These are phyloP conservation scores for Pleurotus tuoliensis DNA, from an alignment of 768 basidiomycete genomes.

Conservation along the genomic window DNA sequence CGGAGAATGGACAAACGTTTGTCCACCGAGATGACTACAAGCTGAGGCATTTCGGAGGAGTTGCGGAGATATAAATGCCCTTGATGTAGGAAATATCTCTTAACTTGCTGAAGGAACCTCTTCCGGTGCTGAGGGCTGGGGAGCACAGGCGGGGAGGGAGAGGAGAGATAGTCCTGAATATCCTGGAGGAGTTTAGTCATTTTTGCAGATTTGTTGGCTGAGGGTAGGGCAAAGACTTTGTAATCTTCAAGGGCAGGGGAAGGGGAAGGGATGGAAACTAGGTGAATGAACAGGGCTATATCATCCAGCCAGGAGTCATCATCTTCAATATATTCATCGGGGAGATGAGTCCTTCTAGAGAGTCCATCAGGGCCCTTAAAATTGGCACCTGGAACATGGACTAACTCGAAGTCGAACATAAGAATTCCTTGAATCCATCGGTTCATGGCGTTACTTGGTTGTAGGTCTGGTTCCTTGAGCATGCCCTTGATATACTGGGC, in stretches of 20 bases:
- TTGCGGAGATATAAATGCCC: constrained; percentile 13
- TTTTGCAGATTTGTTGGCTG: background rate
- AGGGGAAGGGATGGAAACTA: background rate
- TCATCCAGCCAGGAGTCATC: constrained; percentile 21
- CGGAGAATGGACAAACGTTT: constrained; percentile 8
- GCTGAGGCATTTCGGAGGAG: background rate
- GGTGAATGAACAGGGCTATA: background rate
- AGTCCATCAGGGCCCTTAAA: constrained; percentile 31
- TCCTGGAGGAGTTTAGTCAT: background rate
- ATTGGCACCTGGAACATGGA: constrained; percentile 26
- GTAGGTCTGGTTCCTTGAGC: constrained; percentile 28
- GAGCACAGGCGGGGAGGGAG: constrained; percentile 6
- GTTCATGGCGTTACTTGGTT: constrained; percentile 26
- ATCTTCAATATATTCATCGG: constrained; percentile 16
- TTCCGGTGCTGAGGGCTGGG: background rate
- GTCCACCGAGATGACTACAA: constrained; percentile 14
- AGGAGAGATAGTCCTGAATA: constrained; percentile 12
- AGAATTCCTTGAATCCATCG: constrained; percentile 30
- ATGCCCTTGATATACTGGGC: constrained; percentile 29
- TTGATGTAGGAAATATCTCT: constrained; percentile 11
- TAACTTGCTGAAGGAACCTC: constrained; percentile 11
- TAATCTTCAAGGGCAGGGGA: background rate
- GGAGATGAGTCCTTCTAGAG: constrained; percentile 17
- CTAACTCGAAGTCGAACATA: constrained; percentile 27
- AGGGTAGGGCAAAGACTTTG: background rate